phyloP scores from a whole-genome alignment of 306 rosid genomes.

The Fagus sylvatica region DNA sequence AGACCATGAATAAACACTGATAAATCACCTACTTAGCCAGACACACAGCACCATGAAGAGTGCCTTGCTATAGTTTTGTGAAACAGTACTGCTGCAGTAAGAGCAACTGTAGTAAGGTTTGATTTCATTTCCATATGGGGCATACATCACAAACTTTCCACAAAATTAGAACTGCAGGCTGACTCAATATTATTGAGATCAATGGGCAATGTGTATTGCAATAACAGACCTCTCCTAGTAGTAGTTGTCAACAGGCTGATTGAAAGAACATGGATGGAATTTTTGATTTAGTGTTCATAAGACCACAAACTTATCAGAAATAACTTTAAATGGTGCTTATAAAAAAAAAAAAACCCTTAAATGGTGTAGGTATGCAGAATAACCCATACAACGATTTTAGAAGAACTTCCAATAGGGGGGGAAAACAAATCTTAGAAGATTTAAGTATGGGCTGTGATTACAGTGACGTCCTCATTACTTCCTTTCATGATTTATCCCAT shows the following conservation, averaged over 20 bases:
- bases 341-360: background rate
- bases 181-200: background rate
- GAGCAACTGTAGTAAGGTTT: background rate
- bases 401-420: background rate
- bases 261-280: background rate
- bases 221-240: background rate
- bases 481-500: background rate
- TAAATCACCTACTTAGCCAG: background rate
- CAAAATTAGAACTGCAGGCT: background rate
- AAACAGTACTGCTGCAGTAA: background rate
- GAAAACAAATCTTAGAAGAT: too few species aligned
- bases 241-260: background rate
- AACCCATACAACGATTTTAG: background rate
- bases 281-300: background rate
- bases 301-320: background rate
- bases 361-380: background rate
- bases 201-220: background rate
- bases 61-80: background rate
- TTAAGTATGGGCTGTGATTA: background rate
- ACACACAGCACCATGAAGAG: background rate
- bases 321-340: background rate
- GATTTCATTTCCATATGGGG: background rate
- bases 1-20: background rate
- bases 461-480: background rate
- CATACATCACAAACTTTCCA: background rate